Base-by-base conservation (phyloP, 768 basidiomycete species). In the Leccinum truebloodii region DNA sequence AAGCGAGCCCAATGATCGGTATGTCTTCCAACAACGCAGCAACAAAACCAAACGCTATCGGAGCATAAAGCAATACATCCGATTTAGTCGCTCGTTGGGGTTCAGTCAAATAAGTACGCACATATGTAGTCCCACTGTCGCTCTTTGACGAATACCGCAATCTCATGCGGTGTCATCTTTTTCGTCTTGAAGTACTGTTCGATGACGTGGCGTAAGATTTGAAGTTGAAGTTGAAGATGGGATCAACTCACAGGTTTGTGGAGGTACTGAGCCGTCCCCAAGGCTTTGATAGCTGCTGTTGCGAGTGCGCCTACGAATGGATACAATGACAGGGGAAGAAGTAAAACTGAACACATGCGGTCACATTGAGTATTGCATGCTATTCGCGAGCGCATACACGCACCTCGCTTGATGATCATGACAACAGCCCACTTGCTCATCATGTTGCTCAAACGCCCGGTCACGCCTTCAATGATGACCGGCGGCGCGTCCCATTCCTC, bases 121-220 rank as follows among this genome's bases (percentile, higher is more conserved):
- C 92, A 66, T 66, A 88, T 79, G 66, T 96, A 95, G 62, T 92
- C 89, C 90, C 93, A 92, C 68, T 90, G 94, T 14, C 90, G 84
- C 71, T 96, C 95, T 67, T 94, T 90, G 59, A 95, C 82, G 75
- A 92, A 98, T 1, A 88, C 76, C 3, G 86, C 86, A 5, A 83
- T 75, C 67, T 95, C 86, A 24, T 81, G 74, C 6, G 80, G 74
- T 0, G 85, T 81, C 94, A 98, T 95, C 54, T 83, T 84, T 75
- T 98, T 98, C 1, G 87, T 77, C 56, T 86, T 82, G 61, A 94
- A 98, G 69, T 96, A 96, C 85, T 94, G 68, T 24, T 18, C 2
- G 54, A 52, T 1, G 35, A 34, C 9, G n/a, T 7, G 6, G 3
- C 2, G 14, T 13, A 14, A 50, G 12, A 14, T 9, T 46, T 24